These are phyloP conservation scores for Cyberlindnera samutprakarnensis DNA, from an alignment of 805 yeast species.

Conservation along the genomic window DNA sequence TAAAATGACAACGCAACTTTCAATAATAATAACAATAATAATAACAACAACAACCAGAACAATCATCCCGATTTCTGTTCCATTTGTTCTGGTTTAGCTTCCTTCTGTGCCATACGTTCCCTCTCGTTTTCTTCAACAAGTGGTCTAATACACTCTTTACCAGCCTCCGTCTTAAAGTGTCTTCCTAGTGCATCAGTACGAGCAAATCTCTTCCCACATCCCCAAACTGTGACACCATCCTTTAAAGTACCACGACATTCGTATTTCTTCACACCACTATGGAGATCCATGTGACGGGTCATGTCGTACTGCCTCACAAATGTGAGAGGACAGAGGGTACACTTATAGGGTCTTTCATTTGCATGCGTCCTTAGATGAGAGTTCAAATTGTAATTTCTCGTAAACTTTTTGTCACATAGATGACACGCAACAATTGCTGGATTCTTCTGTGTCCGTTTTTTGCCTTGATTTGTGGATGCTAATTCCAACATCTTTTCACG, in stretches of 20 bases:
- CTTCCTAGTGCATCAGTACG: constrained; percentile 73
- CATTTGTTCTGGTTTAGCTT: too few relatives aligned
- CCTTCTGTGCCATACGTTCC: constrained; percentile 17
- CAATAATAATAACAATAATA: too few relatives aligned
- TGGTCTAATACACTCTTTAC: constrained; percentile 63
- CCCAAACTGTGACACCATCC: constrained; percentile 55
- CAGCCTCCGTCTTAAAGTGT: constrained; percentile 75
- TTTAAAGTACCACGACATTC: constrained; percentile 62
- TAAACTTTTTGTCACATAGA: constrained; percentile 78
- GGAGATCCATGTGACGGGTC: constrained; percentile 69
- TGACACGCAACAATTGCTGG: constrained; percentile 75
- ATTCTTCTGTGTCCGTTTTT: constrained; percentile 57
- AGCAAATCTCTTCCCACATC: constrained; percentile 75
- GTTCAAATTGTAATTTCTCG: constrained; percentile 87
- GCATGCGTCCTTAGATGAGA: constrained; percentile 90
- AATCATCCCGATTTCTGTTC: too few relatives aligned
- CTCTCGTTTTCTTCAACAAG: constrained; percentile 49
- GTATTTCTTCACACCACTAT: constrained; percentile 67
- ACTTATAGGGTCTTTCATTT: constrained; percentile 70
- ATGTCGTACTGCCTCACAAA: constrained; percentile 77
- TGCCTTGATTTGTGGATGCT: constrained; percentile 48
- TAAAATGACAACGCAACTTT: too few relatives aligned
- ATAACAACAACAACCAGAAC: too few relatives aligned
- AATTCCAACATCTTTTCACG: constrained; percentile 55
- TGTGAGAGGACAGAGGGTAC: constrained; percentile 71